phyloP scores from a whole-genome alignment of 306 rosid genomes.

The Quercus rubra region DNA sequence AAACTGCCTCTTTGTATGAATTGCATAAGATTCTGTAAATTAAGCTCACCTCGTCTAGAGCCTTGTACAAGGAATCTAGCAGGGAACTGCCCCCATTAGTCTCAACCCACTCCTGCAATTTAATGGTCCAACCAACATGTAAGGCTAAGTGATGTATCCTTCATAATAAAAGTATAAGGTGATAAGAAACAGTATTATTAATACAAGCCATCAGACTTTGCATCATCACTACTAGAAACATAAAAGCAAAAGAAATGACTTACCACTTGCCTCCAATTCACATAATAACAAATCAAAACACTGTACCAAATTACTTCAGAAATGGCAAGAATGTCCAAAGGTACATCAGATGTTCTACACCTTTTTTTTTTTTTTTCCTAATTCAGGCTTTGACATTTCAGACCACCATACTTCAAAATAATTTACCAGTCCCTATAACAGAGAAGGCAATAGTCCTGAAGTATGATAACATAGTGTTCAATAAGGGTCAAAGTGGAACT shows the following conservation, averaged over 20 bases:
- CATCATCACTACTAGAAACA: constrained; percentile 4
- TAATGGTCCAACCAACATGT: constrained; percentile 23
- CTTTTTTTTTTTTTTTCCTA: not conserved
- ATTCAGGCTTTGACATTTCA: not conserved
- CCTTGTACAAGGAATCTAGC: constrained; percentile 68
- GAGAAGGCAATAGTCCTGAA: not conserved
- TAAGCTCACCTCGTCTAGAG: constrained; percentile 78
- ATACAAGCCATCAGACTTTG: not conserved
- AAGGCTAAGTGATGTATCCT: not conserved
- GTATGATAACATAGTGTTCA: not conserved
- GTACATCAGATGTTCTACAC: not conserved
- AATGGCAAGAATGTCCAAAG: not conserved
- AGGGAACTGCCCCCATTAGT: constrained; percentile 67
- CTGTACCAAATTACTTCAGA: not conserved
- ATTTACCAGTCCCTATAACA: not conserved
- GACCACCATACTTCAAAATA: not conserved
- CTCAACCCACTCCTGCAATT: constrained; percentile 84
- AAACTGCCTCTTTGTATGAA: constrained; percentile 24
- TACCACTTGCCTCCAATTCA: not conserved
- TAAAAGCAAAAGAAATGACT: not conserved
- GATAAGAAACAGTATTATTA: not conserved
- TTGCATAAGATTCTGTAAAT: constrained; percentile 15
- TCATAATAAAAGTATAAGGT: not conserved
- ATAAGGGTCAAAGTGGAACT: not conserved
- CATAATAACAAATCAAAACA: not conserved